These are phyloP conservation scores for Dendrobium chrysotoxum DNA, from an alignment of 106 monocot genomes.

Conservation along the genomic window DNA sequence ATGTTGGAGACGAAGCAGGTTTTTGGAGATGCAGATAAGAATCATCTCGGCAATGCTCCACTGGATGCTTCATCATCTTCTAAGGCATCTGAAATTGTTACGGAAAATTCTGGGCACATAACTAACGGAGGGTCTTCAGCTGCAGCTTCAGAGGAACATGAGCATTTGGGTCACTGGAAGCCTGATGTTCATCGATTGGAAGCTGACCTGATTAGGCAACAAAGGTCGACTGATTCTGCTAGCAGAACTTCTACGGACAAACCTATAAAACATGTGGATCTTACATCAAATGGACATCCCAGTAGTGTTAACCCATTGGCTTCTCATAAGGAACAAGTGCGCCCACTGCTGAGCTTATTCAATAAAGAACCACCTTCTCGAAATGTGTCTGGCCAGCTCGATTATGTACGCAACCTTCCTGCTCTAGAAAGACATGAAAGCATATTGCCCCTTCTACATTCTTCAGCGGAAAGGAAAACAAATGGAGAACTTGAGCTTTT, in stretches of 20 bases:
- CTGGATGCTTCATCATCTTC: slow-evolving; percentile 19
- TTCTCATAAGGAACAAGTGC: slow-evolving; percentile 56
- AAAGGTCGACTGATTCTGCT: slow-evolving; percentile 38
- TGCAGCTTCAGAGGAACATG: slow-evolving; percentile 29
- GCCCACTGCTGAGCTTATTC: slow-evolving; percentile 81
- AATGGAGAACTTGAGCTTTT: slow-evolving; percentile 93
- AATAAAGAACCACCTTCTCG: slow-evolving; percentile 96
- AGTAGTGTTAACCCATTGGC: slow-evolving; percentile 15
- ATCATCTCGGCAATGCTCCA: slow-evolving; percentile 14
- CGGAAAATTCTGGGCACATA: slow-evolving; percentile 22
- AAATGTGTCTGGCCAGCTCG: slow-evolving; percentile 87
- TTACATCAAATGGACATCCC: slow-evolving; percentile 35
- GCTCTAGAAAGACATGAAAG: slow-evolving; percentile 81
- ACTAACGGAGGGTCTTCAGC: slow-evolving; percentile 14
- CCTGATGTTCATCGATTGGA: slow-evolving; percentile 34
- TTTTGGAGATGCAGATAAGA: slow-evolving; percentile 36
- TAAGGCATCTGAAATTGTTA: slow-evolving; percentile 28
- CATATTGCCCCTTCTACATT: slow-evolving; percentile 88
- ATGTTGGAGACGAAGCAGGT: slow-evolving; percentile 29
- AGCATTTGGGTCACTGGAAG: slow-evolving; percentile 31
- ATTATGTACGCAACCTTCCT: slow-evolving; percentile 80
- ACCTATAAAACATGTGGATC: slow-evolving; percentile 48
- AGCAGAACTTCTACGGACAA: slow-evolving; percentile 69
- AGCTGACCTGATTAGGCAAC: slow-evolving; percentile 33
- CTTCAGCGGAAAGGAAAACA: slow-evolving; percentile 75